Evolutionary conservation across 1,284 basidiomycete genomes (phyloP), one percentile per base, ranked within the genome.

Genomic region (Heterobasidion occidentale): DNA sequence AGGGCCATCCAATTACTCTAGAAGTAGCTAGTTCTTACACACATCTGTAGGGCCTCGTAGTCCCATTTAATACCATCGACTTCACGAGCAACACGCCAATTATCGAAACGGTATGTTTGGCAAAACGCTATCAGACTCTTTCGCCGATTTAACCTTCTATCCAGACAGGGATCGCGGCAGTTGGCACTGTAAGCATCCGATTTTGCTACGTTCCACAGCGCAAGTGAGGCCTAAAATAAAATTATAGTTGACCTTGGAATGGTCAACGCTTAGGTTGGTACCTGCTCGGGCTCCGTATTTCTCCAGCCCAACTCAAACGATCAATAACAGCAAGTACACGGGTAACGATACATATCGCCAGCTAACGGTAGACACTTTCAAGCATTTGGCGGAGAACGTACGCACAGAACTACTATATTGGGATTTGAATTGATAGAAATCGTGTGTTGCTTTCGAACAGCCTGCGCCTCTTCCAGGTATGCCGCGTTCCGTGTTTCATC

Each of bases 321-420:
- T 42, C 5, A 27, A 27, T 42, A 7, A 42, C 56, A 79, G 78
- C 47, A 71, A 81, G 55, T 74, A 83, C 63, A 83, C 83, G 4
- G 73, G 74, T 0, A 81, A 87, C 56, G 71, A 77, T 49, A 86
- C 77, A 0, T 88, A 86, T 63, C 73, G 74, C 19, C 58, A 74
- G 20, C 70, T 58, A 12, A 34, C 46, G 8, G 57, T 52, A 50
- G 57, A 38, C n/a, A 52, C 57, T 9, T 50, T 58, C 3, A 52
- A 56, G 44, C 45, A 56, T 9, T 52, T 60, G 3, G 19, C 3
- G 27, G 7, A 20, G 6, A 52, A 56, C 11, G 59, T 58, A 14
- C 2, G 38, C n/a, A n/a, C 38, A 54, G 11, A 44, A 12, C 9
- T 19, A 17, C 5, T 42, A 8, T 11, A 42, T 7, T n/a, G n/a